These are phyloP conservation scores for Aphanomyces stellatus DNA, from an alignment of 352 stramenopile genomes.

Conservation along the genomic window DNA sequence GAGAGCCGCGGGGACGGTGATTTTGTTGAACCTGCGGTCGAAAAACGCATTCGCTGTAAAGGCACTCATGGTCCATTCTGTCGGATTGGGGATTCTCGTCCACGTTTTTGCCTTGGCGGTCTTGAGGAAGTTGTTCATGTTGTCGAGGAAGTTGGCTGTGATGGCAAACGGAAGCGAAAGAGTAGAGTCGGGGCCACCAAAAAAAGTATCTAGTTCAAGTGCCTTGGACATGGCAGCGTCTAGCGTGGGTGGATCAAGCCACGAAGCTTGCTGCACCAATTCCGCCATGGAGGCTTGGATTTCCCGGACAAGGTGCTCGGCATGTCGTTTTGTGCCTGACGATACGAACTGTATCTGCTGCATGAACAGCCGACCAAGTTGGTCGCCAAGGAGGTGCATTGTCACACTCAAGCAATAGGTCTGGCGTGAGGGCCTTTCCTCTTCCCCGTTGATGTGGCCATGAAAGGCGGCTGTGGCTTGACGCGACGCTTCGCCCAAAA, in stretches of 20 bases:
- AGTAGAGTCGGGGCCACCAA: slow-evolving; percentile 42
- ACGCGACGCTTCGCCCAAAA: slow-evolving; percentile 46
- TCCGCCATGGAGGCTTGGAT: slow-evolving; percentile 78
- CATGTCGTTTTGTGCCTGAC: slow-evolving; percentile 54
- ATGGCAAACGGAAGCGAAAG: slow-evolving; percentile 41
- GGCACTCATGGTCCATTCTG: slow-evolving; percentile 83
- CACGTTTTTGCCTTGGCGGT: slow-evolving; percentile 26
- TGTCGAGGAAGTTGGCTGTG: slow-evolving; percentile 43
- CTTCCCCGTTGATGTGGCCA: neutral
- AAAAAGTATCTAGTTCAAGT: too few relatives aligned
- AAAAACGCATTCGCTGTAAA: slow-evolving; percentile 88
- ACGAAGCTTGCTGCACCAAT: slow-evolving; percentile 79
- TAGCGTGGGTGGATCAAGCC: slow-evolving; percentile 83
- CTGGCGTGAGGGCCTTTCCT: slow-evolving; percentile 26
- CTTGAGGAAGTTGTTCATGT: slow-evolving; percentile 36
- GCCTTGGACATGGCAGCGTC: too few relatives aligned
- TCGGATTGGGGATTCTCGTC: slow-evolving; percentile 28
- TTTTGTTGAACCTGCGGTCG: slow-evolving; percentile 65
- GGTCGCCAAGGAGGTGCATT: slow-evolving; percentile 72
- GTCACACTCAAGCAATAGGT: slow-evolving; percentile 62
- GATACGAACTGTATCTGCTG: slow-evolving; percentile 82
- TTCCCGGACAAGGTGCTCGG: slow-evolving; percentile 70
- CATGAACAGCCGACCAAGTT: slow-evolving; percentile 86
- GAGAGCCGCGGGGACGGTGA: slow-evolving; percentile 91
- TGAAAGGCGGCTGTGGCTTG: slow-evolving; percentile 26